Evolutionary conservation across 2,329 filamentous ascomycete species (phyloP).

Genomic region (Nothophaeocryptopus gaeumannii): DNA sequence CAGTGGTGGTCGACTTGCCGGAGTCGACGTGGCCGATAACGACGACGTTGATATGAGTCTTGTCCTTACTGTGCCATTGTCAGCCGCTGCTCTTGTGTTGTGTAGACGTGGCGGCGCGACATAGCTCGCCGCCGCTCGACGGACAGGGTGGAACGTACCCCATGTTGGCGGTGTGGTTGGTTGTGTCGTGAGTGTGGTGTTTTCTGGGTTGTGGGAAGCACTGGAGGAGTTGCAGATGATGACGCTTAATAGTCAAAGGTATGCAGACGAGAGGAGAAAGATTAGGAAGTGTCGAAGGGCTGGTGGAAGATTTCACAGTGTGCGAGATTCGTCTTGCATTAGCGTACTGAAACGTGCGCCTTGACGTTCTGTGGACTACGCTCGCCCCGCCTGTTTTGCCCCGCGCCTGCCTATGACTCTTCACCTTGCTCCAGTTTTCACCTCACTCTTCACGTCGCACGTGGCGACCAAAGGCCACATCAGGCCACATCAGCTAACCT

Average conservation of each 20-base stretch:
- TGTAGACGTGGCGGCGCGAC: background rate
- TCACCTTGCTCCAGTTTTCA: too few relatives aligned
- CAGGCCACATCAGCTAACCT: too few relatives aligned
- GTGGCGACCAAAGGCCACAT: too few relatives aligned
- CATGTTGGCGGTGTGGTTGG: constrained; percentile 53
- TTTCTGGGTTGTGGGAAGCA: constrained; percentile 24
- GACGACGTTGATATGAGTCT: constrained; percentile 92
- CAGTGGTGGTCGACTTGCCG: constrained; percentile 95
- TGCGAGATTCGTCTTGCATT: constrained; percentile 9
- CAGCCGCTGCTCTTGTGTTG: constrained; percentile 29
- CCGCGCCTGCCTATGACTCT: too few relatives aligned
- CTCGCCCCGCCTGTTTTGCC: too few relatives aligned
- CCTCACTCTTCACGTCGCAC: too few relatives aligned
- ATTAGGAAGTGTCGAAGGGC: too few relatives aligned
- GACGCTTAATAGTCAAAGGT: constrained; percentile 29
- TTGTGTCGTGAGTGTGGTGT: constrained; percentile 14
- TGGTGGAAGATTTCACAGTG: constrained; percentile 19
- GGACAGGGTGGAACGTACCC: constrained; percentile 50
- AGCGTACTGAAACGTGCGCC: too few relatives aligned
- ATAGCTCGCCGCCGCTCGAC: constrained; percentile 11
- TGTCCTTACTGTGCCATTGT: constrained; percentile 72
- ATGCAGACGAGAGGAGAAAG: constrained; percentile 19
- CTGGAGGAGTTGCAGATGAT: constrained; percentile 20
- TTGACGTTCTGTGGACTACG: too few relatives aligned
- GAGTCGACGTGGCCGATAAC: constrained; percentile 99